phyloP scores from a whole-genome alignment of 768 basidiomycete genomes.

The Mycena haematopus region DNA sequence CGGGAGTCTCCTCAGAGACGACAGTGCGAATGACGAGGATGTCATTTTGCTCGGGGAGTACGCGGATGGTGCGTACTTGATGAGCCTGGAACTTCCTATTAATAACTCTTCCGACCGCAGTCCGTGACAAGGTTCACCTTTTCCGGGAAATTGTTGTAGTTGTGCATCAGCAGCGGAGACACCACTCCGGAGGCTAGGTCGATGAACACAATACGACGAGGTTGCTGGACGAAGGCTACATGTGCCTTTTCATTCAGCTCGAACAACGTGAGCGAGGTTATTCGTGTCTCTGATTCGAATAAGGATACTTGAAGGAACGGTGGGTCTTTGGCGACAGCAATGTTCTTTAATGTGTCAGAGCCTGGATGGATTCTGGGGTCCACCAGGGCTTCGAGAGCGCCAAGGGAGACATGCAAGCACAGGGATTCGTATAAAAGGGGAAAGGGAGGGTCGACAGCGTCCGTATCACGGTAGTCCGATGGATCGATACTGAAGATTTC shows the following conservation, averaged over 20 bases:
- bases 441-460: conserved; percentile 49
- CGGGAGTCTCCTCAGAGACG: conserved; percentile 14
- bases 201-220: conserved; percentile 50
- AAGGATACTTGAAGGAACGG: conserved; percentile 50
- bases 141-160: conserved; percentile 35
- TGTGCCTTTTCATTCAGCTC: conserved; percentile 50
- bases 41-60: conserved; percentile 57
- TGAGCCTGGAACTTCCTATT: conserved; percentile 44
- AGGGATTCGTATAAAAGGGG: conserved; percentile 53
- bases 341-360: conserved; percentile 44
- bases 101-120: not conserved
- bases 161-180: conserved; percentile 48
- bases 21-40: conserved; percentile 58
- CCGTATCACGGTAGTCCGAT: conserved; percentile 42
- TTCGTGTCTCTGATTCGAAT: conserved; percentile 43
- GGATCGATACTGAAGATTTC: conserved; percentile 41
- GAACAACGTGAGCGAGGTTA: conserved; percentile 49
- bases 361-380: conserved; percentile 48
- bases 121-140: conserved; percentile 32
- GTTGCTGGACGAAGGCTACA: conserved; percentile 49
- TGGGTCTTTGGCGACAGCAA: conserved; percentile 41
- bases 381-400: conserved; percentile 49
- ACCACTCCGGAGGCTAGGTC: conserved; percentile 43
- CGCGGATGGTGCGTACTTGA: conserved; percentile 57
- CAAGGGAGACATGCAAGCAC: conserved; percentile 49